Conservation (phyloP, 129 eudicot genomes). For the Helianthus annuus region DNA sequence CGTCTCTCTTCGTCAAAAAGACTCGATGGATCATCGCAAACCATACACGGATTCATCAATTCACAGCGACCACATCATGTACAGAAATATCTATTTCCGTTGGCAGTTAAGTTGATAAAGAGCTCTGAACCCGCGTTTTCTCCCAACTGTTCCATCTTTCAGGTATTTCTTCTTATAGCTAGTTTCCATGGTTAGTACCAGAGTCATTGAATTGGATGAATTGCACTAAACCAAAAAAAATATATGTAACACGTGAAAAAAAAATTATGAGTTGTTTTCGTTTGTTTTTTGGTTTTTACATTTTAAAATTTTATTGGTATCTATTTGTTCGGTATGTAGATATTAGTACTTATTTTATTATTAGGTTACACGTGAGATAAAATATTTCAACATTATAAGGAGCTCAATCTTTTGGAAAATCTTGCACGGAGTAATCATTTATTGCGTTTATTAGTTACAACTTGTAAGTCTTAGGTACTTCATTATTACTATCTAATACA, state of each 20-base stretch:
- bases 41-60: not conserved
- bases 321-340: not conserved
- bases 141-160: not conserved
- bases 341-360: not conserved
- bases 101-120: slow-evolving; percentile 1
- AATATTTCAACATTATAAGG: not conserved
- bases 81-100: not conserved
- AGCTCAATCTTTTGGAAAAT: not conserved
- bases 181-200: not conserved
- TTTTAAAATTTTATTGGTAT: too few relatives aligned
- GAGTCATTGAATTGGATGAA: not conserved
- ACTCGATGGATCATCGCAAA: not conserved
- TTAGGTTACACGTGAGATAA: not conserved
- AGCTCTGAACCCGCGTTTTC: not conserved
- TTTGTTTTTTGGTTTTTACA: too few relatives aligned
- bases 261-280: too few relatives aligned
- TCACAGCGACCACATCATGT: not conserved
- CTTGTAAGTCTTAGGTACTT: too few relatives aligned
- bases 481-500: too few relatives aligned
- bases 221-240: not conserved
- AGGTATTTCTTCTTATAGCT: not conserved
- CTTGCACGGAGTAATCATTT: too few relatives aligned
- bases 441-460: too few relatives aligned
- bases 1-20: not conserved
- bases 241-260: too few relatives aligned